Base-by-base conservation (phyloP, 352 stramenopile species). In the Phytophthora constricta region DNA sequence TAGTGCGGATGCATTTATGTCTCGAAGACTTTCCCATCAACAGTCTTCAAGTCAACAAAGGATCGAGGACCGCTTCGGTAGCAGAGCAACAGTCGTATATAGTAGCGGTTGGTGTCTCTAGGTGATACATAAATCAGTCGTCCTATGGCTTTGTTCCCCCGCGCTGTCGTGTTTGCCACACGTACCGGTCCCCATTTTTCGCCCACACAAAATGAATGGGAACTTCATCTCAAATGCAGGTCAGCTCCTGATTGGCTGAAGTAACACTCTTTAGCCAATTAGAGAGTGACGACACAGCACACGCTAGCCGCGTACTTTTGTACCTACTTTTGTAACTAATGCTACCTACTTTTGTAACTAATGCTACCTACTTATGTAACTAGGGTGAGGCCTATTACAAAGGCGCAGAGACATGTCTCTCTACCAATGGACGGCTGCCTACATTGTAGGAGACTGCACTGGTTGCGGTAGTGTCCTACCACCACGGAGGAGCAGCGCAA, bases 381-480 rank as follows among this genome's bases (percentile, higher is more conserved):
- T n/a, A n/a, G n/a, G n/a, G n/a, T n/a, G n/a, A n/a, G n/a, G n/a
- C n/a, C n/a, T n/a, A n/a, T n/a, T n/a, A n/a, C n/a, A n/a, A 28
- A n/a, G 50, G 14, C 13, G 39, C 39, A 51, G 28, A 31, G n/a
- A 42, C 4, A 26, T 3, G 22, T 16, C 1, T n/a, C 17, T 20
- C 39, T 48, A n/a, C 60, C 60, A 9, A 19, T 13, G 8, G 51
- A 68, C 13, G 60, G 43, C 3, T 56, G 60, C 28, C 20, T 61
- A 17, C 13, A 56, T 5, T 62, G 45, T 10, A 62, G 62, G n/a
- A 51, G 51, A 0, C 34, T 33, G 5, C 45, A 62, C 19, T 57
- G 60, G 43, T 13, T 61, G 0, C 10, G 20, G 2, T 14, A 68
- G 27, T 57, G 60, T 4, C 60, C 51, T 5, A 66, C 47, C 5